These are phyloP conservation scores for Hyphopichia homilentoma DNA, from an alignment of 805 yeast genomes.

Conservation along the genomic window DNA sequence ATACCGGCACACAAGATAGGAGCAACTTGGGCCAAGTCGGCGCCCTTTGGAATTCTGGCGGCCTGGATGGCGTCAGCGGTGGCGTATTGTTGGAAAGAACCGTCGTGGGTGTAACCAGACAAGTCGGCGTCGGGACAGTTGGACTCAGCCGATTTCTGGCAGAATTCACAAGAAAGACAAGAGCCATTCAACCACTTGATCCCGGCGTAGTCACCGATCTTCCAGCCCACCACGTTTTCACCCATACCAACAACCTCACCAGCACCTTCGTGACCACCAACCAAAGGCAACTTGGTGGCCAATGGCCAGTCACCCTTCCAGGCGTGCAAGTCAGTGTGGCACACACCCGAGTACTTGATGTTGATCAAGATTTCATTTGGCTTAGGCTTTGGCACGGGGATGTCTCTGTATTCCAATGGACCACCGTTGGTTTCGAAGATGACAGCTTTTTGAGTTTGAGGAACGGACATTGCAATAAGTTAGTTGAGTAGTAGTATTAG, in stretches of 20 bases:
- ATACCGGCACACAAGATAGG: slow-evolving; percentile 91
- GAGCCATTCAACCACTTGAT: slow-evolving; percentile 81
- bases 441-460: slow-evolving; percentile 35
- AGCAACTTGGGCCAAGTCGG: slow-evolving; percentile 71
- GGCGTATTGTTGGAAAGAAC: slow-evolving; percentile 88
- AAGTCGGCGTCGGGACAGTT: slow-evolving; percentile 62
- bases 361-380: slow-evolving; percentile 75
- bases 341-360: slow-evolving; percentile 85
- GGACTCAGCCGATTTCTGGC: slow-evolving; percentile 64
- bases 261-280: slow-evolving; percentile 90
- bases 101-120: slow-evolving; percentile 85
- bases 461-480: slow-evolving; percentile 23
- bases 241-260: slow-evolving; percentile 82
- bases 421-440: slow-evolving; percentile 37
- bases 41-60: slow-evolving; percentile 68
- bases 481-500: no score
- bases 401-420: slow-evolving; percentile 48
- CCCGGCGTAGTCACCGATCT: slow-evolving; percentile 80
- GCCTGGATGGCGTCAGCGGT: slow-evolving; percentile 88
- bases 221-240: slow-evolving; percentile 61
- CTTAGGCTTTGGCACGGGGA: slow-evolving; percentile 78
- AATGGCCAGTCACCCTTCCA: slow-evolving; percentile 95
- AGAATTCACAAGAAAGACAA: slow-evolving; percentile 73
- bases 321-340: slow-evolving; percentile 93
- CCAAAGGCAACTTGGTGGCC: slow-evolving; percentile 67